A percentile compares a stretch with the other conserved stretches of the same genome.
phyloP scores from a whole-genome alignment of 2,329 filamentous ascomycete species.

The Neophaeococcomyces aloes region DNA sequence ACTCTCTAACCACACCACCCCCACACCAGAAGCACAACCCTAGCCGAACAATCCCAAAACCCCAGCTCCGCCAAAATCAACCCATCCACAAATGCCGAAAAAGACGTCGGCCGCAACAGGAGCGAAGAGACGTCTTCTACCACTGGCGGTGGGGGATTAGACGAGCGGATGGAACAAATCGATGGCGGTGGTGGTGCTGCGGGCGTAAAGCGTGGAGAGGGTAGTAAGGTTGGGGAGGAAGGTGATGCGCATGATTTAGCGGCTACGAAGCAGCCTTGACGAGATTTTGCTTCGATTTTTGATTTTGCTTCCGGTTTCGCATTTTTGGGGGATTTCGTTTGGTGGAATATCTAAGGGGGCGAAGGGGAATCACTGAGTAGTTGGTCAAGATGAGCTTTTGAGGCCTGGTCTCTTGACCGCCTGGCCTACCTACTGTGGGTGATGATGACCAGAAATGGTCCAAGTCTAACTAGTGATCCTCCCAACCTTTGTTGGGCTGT shows the following conservation, averaged over 20 bases:
- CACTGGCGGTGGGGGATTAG: not conserved
- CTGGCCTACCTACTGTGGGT: too few relatives aligned
- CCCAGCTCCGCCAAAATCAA: not conserved
- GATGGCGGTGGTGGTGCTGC: not conserved
- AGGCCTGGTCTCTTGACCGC: too few relatives aligned
- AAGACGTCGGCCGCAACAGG: not conserved
- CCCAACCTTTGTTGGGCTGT: too few relatives aligned
- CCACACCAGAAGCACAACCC: not conserved
- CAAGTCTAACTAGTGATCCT: too few relatives aligned
- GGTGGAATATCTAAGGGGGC: not conserved
- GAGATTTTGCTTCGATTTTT: too few relatives aligned
- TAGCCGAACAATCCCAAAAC: conserved; percentile 1
- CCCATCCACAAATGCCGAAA: not conserved
- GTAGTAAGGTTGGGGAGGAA: not conserved
- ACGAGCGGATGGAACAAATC: not conserved
- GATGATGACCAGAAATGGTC: too few relatives aligned
- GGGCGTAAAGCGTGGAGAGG: not conserved
- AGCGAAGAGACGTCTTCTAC: not conserved
- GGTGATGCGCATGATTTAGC: not conserved
- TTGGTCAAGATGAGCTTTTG: too few relatives aligned
- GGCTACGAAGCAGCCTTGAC: conserved; percentile 1
- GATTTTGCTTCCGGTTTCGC: too few relatives aligned
- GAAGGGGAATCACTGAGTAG: too few relatives aligned
- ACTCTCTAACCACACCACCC: not conserved
- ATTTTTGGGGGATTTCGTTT: not conserved